Evolutionary conservation across 2,329 filamentous ascomycete species (phyloP).

Genomic region (Nectriaceae sp.): DNA sequence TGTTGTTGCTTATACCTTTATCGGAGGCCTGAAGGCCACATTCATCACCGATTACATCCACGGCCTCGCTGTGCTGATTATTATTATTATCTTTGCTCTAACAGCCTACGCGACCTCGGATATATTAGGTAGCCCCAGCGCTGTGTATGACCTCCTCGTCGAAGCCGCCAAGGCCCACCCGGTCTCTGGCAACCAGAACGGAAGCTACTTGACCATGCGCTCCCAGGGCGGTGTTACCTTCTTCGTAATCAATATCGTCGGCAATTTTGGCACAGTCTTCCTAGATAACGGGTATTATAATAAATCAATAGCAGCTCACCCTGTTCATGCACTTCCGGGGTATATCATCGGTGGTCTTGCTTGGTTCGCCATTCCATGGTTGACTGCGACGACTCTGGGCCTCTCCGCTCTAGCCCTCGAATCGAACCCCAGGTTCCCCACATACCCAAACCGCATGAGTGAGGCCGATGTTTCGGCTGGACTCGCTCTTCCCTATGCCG

Average conservation of each 20-base stretch:
- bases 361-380: constrained; percentile 92
- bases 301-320: constrained; percentile 87
- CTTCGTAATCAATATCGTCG: constrained; percentile 84
- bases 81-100: constrained; percentile 83
- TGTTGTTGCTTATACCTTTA: constrained; percentile 72
- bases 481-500: constrained; percentile 79
- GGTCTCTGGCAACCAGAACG: constrained; percentile 74
- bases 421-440: constrained; percentile 70
- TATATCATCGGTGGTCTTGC: constrained; percentile 83
- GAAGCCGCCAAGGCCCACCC: constrained; percentile 69
- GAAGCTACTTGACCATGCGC: constrained; percentile 85
- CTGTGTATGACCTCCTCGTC: constrained; percentile 76
- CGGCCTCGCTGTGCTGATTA: constrained; percentile 76
- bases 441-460: constrained; percentile 71
- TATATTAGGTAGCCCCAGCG: constrained; percentile 70
- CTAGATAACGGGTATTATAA: constrained; percentile 91
- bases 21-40: constrained; percentile 80
- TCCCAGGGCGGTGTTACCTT: constrained; percentile 73
- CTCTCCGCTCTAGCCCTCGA: constrained; percentile 79
- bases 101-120: constrained; percentile 76
- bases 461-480: constrained; percentile 77
- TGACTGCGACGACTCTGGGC: constrained; percentile 87
- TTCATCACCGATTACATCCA: constrained; percentile 85
- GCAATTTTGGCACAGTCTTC: constrained; percentile 83
- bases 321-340: constrained; percentile 83